These are phyloP conservation scores for Albophoma yamanashiensis DNA, from an alignment of 2,329 filamentous ascomycete genomes.

Conservation along the genomic window DNA sequence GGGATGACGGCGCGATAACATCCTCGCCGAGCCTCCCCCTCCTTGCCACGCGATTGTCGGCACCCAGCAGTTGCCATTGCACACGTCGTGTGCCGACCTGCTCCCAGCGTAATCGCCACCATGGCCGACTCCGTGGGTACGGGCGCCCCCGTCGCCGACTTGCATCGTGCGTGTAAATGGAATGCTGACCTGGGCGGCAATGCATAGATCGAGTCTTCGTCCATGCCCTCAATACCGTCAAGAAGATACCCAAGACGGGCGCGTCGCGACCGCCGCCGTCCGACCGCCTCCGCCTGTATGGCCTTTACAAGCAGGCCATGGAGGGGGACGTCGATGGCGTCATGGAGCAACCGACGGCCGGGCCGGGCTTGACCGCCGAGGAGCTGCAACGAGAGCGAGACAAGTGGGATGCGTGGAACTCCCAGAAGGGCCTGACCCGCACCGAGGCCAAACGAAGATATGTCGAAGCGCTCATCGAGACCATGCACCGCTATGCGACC, in stretches of 20 bases:
- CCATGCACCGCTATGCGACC: constrained; percentile 92
- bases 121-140: constrained; percentile 29
- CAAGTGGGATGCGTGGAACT: constrained; percentile 93
- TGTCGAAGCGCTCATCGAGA: constrained; percentile 87
- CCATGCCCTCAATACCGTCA: constrained; percentile 96
- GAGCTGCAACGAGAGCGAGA: constrained; percentile 49
- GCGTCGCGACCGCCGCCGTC: constrained; percentile 76
- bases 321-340: constrained; percentile 93
- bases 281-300: constrained; percentile 87
- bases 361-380: constrained; percentile 34
- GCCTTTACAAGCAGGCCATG: constrained; percentile 98
- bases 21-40: not conserved
- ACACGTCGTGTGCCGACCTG: not conserved
- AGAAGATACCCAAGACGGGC: constrained; percentile 91
- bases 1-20: not conserved
- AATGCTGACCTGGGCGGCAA: constrained; percentile 1
- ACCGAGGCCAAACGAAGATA: constrained; percentile 93
- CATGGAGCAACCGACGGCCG: constrained; percentile 65
- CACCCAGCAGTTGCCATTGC: not conserved
- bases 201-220: constrained; percentile 87
- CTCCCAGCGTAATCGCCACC: not conserved
- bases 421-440: constrained; percentile 68
- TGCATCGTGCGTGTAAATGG: not conserved
- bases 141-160: constrained; percentile 4
- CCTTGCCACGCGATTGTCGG: not conserved